Percentiles rank a stretch among this genome's conserved stretches.
These are phyloP conservation scores for Trypanosomatidae sp. DNA, from an alignment of 208 protist genomes.

Conservation along the genomic window DNA sequence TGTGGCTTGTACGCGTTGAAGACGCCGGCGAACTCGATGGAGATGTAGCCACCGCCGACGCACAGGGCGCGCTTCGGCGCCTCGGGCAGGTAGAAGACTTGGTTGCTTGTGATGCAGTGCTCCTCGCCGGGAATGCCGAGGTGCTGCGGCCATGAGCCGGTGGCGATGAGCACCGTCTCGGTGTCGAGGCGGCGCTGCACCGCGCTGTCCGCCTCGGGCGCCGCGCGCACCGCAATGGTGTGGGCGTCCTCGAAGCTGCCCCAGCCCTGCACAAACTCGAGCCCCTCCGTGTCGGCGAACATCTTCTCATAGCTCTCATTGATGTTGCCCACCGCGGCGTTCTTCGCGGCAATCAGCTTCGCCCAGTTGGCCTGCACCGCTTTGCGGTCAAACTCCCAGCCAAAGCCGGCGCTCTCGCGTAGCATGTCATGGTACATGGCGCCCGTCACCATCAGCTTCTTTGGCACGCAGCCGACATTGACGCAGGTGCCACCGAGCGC, in stretches of 20 bases:
- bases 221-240: conserved; percentile 62
- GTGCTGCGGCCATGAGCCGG: conserved; percentile 77
- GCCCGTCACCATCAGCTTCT: conserved; percentile 83
- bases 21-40: conserved; percentile 85
- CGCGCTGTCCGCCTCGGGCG: conserved; percentile 19
- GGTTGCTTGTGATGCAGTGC: conserved; percentile 85
- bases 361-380: conserved; percentile 61
- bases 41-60: conserved; percentile 87
- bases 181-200: conserved; percentile 48
- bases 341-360: conserved; percentile 81
- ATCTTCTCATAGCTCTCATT: conserved; percentile 88
- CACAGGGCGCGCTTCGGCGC: conserved; percentile 61
- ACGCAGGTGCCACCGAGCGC: conserved; percentile 82
- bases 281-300: conserved; percentile 73
- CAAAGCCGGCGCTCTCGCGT: conserved; percentile 64
- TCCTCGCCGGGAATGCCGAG: conserved; percentile 70
- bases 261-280: conserved; percentile 78
- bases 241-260: conserved; percentile 50
- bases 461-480: conserved; percentile 81
- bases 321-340: conserved; percentile 67
- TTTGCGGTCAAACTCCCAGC: conserved; percentile 53
- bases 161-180: conserved; percentile 73
- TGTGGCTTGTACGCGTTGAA: conserved; percentile 80
- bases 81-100: conserved; percentile 81
- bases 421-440: conserved; percentile 72